Base-by-base conservation (phyloP, 345 rosid genomes). In the Kandelia obovata region DNA sequence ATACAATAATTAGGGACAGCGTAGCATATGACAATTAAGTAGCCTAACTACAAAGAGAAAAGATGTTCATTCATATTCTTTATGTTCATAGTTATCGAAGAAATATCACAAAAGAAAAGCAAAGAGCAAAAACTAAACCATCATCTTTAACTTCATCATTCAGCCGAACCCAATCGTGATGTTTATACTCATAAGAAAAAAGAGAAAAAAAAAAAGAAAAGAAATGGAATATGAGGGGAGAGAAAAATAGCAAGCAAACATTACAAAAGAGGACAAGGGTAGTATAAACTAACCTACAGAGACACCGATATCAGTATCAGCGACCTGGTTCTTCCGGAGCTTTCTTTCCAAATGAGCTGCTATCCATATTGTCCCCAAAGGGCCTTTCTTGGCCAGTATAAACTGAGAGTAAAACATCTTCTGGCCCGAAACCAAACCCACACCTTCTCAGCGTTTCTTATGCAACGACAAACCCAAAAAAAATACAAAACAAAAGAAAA, bases 301-400 rank as follows among this genome's bases (percentile, higher is more conserved):
- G 80, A 87, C 86, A 26, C 99, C 97, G 30, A 96, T 96, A 72
- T 96, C 98, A n/a, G 99, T 92, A 76, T 96, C 99, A 19, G 99
- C 97, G 20, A 96, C 99, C 84, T 96, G 99, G 73, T 92, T 96
- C 88, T 96, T 96, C 5, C 99, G 95, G 58, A 96, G 98, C 88
- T 96, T 96, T 82, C 99, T 85, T 85, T 96, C 99, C 83, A 96
- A 81, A 80, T 96, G 99, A 55, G 99, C 99, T 1, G 99, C 99
- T 31, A 96, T 96, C 99, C 99, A 96, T 78, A 96, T 96, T 4
- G 99, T 96, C 71, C 99, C 98, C 62, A 96, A 85, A 61, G 99
- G 99, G 69, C 99, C 99, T 84, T 96, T 96, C 93, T 96, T 96
- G 61, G 99, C 99, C 88, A 96, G 82, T 78, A 96, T 96, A 77